phyloP scores from a whole-genome alignment of 2,329 filamentous ascomycete species.

The Paecilomyces sp. region DNA sequence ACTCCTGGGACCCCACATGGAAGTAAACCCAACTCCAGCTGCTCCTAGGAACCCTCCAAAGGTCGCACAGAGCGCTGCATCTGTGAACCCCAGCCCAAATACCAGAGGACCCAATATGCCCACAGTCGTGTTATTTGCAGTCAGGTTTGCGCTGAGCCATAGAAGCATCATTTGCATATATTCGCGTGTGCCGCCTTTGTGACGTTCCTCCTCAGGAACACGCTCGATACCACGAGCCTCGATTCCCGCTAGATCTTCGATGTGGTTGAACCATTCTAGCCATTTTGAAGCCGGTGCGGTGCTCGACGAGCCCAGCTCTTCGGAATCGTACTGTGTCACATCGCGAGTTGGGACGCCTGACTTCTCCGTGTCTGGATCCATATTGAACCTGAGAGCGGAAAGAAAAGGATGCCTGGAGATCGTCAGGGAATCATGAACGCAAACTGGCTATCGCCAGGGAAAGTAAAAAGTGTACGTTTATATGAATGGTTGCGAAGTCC shows the following conservation, averaged over 20 bases:
- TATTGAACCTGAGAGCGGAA: neutral
- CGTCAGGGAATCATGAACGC: neutral
- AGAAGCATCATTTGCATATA: conserved; percentile 21
- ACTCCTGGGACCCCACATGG: conserved; percentile 34
- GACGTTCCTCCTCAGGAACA: conserved; percentile 6
- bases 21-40: conserved; percentile 32
- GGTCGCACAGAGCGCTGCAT: conserved; percentile 31
- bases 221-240: conserved; percentile 9
- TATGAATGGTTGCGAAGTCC: neutral
- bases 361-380: neutral
- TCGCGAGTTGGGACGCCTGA: neutral
- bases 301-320: neutral
- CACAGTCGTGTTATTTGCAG: conserved; percentile 34
- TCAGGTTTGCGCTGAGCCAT: conserved; percentile 35
- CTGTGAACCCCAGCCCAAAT: conserved; percentile 31
- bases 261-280: neutral
- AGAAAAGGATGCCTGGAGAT: neutral
- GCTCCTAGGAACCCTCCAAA: conserved; percentile 30
- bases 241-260: neutral
- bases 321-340: neutral
- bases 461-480: neutral
- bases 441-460: neutral
- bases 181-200: conserved; percentile 1
- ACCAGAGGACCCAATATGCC: conserved; percentile 37
- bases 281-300: neutral